Evolutionary conservation across 768 basidiomycete genomes (phyloP), one percentile per base, ranked within the genome.

Genomic region (Boletus reticulatus): DNA sequence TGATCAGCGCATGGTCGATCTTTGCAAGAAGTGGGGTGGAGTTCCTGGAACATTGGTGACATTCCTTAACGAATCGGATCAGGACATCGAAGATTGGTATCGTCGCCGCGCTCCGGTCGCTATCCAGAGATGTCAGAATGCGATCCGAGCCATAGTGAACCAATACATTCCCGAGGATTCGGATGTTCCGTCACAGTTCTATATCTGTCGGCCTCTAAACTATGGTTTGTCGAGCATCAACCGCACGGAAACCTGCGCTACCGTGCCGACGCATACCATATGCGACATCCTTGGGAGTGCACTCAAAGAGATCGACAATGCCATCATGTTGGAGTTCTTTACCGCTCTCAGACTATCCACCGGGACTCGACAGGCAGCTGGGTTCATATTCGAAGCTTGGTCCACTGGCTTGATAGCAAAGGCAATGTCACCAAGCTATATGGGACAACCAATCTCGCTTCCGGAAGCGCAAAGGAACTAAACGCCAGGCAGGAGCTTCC

Each of bases 161-260:
- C 13, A 12, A 34, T 4, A 36, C 34, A 1, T 14, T 36, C 7
- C 14, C 34, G 14, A 14, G 34, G 29, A 29, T 8, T 29, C 8
- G 34, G 24, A 50, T 3, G 16, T 10, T 6, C 48, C 19, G 10
- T 42, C 19, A 4, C 2, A 6, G 4, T 43, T 43, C 27, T 55
- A 43, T 29, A 50, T 52, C 32, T 16, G 24, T 43, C 32, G 42
- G 4, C 50, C 50, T 13, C 1, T 2, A 22, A 3, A 6, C 8
- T 6, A 2, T 4, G 22, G 6, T 4, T 12, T 12, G 0, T 5
- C 14, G 4, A 10, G 3, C 27, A 9, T 14, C 1, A 0, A 1
- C 8, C 20, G 13, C 14, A 1, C 0, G 1, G 7, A 3, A 12
- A 2, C 9, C 17, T 6, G 5, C 16, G 2, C 38, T 22, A 16